These are phyloP conservation scores for Fusarium lyarnte DNA, from an alignment of 2,329 filamentous ascomycete genomes.

Conservation along the genomic window DNA sequence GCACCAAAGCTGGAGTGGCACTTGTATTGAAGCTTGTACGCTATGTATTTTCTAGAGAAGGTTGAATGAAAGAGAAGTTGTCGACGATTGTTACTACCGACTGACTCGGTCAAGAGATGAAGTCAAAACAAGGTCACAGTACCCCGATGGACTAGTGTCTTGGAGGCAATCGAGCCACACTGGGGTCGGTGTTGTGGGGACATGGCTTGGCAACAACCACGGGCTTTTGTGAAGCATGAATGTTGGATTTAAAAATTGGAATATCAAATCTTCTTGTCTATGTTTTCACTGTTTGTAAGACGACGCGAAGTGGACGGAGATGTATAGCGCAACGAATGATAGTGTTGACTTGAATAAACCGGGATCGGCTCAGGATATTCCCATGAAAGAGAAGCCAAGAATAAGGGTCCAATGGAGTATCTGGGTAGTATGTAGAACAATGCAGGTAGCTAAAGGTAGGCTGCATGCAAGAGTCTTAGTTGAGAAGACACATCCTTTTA, in stretches of 20 bases:
- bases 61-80: conserved; percentile 3
- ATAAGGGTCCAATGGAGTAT: conserved; percentile 8
- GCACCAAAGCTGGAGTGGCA: neutral
- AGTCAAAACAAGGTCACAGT: conserved; percentile 27
- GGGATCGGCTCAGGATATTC: neutral
- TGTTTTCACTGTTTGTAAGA: neutral
- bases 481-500: neutral
- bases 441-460: neutral
- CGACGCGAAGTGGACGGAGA: neutral
- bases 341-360: neutral
- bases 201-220: conserved; percentile 3
- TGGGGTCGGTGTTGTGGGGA: conserved; percentile 4
- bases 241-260: neutral
- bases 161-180: conserved; percentile 9
- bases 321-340: neutral
- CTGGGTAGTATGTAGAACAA: neutral
- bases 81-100: neutral
- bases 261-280: neutral
- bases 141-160: neutral
- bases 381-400: conserved; percentile 14
- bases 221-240: neutral
- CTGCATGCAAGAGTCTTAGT: neutral
- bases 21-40: neutral
- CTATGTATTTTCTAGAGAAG: neutral
- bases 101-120: conserved; percentile 1